phyloP scores from a whole-genome alignment of 2,329 filamentous ascomycete genomes.

The Ophiosphaerella narmari region DNA sequence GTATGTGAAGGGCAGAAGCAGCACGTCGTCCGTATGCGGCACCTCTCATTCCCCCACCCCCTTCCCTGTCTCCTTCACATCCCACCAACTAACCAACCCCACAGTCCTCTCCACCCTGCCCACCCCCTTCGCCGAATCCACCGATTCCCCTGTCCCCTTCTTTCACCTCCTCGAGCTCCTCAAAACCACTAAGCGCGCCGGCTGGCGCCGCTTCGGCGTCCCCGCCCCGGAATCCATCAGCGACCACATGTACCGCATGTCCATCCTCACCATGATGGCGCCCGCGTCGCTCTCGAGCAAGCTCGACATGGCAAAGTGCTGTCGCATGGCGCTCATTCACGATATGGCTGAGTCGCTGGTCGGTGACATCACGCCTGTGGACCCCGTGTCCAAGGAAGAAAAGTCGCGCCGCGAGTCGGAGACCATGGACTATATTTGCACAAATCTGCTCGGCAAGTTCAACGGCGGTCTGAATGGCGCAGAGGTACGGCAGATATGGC shows the following conservation, averaged over 20 bases:
- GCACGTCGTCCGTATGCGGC: conserved; percentile 38
- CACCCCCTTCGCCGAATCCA: conserved; percentile 60
- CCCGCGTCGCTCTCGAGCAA: conserved; percentile 72
- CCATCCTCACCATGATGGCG: conserved; percentile 90
- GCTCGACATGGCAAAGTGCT: conserved; percentile 81
- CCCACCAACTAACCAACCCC: conserved; percentile 2
- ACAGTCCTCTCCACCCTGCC: conserved; percentile 69
- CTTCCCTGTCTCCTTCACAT: background rate
- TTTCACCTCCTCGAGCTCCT: conserved; percentile 93
- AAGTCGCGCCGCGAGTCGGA: conserved; percentile 85
- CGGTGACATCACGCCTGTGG: conserved; percentile 94
- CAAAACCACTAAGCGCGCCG: conserved; percentile 95
- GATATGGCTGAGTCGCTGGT: conserved; percentile 97
- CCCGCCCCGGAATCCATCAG: conserved; percentile 80
- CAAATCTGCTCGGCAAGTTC: conserved; percentile 72
- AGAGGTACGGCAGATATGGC: conserved; percentile 81
- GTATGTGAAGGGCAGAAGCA: conserved; percentile 45
- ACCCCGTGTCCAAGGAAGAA: conserved; percentile 81
- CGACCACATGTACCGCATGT: conserved; percentile 99
- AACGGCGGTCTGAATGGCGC: conserved; percentile 70
- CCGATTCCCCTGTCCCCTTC: conserved; percentile 80
- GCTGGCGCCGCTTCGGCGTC: conserved; percentile 90
- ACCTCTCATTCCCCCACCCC: conserved; percentile 22
- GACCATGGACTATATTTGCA: conserved; percentile 90
- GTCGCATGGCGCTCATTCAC: conserved; percentile 93